Base-by-base conservation (phyloP, 371 early-diverging fungal species). In the Chytridiales sp. region DNA sequence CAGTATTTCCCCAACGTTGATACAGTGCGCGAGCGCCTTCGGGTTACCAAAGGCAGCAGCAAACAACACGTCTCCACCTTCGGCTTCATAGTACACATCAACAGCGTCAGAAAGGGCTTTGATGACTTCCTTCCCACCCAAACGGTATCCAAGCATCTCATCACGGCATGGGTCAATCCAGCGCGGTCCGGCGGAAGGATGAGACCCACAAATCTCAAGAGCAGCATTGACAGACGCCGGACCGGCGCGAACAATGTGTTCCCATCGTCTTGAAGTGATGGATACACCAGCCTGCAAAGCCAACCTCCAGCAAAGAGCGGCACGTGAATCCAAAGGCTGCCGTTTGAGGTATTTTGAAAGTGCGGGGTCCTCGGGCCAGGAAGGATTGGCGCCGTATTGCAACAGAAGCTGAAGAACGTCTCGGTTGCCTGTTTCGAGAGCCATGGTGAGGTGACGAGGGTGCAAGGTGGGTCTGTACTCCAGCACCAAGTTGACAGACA, bases 311-410 rank as follows among this genome's bases (percentile, higher is more conserved):
- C 54, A 59, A 19, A 48, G 21, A 17, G 38, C 22, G 9, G 56
- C 66, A 0, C 43, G 49, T 15, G 11, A 17, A 30, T 66, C 66
- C 29, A 56, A 30, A 9, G 60, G 55, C 19, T 54, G 49, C 6
- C 56, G 42, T 4, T 46, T 29, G 36, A 41, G 47, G 35, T 43
- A 48, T 43, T 24, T 30, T 17, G 46, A 17, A 15, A 66, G 36
- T n/a, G 46, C 36, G 15, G 34, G 30, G 46, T 66, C 66, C 47
- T 66, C 66, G 6, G 53, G 42, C 66, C 66, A 66, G 11, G 55
- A 4, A 3, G 51, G 36, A 36, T 60, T 50, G 5, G 61, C 66
- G 0, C 56, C 66, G 31, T 59, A 60, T 4, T 51, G 42, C 6
- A 56, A 40, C 1, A 66, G 46, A 29, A 56, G 51, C 34, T 47